Evolutionary conservation across 257 asterid genomes (phyloP), one percentile per base, ranked within the genome.

Genomic region (Petrea volubilis): DNA sequence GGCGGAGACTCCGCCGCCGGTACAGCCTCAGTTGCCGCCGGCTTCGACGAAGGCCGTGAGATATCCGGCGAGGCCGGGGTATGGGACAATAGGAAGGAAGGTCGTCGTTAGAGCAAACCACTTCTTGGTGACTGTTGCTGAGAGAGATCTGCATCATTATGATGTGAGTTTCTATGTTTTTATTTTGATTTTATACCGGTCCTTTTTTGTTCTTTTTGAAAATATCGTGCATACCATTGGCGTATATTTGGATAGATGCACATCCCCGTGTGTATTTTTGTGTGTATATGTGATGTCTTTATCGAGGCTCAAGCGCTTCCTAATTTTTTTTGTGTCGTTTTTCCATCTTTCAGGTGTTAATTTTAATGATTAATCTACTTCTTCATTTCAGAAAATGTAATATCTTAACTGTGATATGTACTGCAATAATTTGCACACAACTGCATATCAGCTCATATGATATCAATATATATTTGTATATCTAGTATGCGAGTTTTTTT

Each of bases 61-160:
- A 71, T 14, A 38, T 53, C 96, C 96, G 15, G 8, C 5, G 14
- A 75, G 97, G 74, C 98, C 98, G 0, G 92, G 83, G 0, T 77
- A 1, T 1, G 98, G 98, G 0, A 57, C 11, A 0, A 0, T 4
- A 0, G 98, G 98, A 0, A 23, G 9, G n/a, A 85, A 59, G 28
- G 46, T 79, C 1, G 0, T 68, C 0, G 85, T 93, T 0, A 86
- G 24, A 52, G 98, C 98, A 0, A 93, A 93, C 7, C 98, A 93
- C 17, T 93, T 93, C 52, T 71, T 86, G 4, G 96, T 90, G 9
- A 9, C 77, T 1, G 84, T 84, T 1, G 80, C 89, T 1, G 84
- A 85, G 1, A 53, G 81, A n/a, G 96, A 93, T 70, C 68, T 87
- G 7, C 67, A 70, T 11, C 98, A 93, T 25, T 89, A 93, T 5